These are phyloP conservation scores for Xylariaceae sp. DNA, from an alignment of 2,329 filamentous ascomycete species.

Conservation along the genomic window DNA sequence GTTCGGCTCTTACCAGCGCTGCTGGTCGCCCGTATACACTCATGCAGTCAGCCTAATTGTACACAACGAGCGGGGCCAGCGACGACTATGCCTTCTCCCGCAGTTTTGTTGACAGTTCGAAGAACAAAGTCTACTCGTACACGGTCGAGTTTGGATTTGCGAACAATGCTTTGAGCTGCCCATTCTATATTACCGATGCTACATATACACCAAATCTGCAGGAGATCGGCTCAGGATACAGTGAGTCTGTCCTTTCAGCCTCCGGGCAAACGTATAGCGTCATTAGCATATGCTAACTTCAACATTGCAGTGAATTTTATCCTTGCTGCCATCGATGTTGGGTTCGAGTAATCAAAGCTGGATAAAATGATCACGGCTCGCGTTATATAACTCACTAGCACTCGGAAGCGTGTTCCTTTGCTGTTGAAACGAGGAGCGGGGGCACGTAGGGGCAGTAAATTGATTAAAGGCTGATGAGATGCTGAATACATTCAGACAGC, in stretches of 20 bases:
- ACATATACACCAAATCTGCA: conserved; percentile 42
- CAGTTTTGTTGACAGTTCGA: conserved; percentile 36
- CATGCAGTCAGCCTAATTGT: conserved; percentile 39
- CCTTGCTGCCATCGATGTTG: conserved; percentile 24
- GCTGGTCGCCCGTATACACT: conserved; percentile 36
- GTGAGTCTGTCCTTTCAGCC: not conserved
- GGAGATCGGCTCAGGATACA: conserved; percentile 44
- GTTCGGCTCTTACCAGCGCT: conserved; percentile 37
- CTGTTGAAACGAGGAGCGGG: no score
- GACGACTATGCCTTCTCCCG: conserved; percentile 45
- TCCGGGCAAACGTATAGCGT: not conserved
- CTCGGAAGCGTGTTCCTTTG: no score
- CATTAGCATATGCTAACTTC: no score
- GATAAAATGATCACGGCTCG: no score
- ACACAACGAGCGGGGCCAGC: conserved; percentile 43
- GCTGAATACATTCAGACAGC: no score
- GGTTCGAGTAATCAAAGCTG: conserved; percentile 18
- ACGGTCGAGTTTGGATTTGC: conserved; percentile 46
- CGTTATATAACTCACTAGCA: no score
- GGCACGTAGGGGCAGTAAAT: no score
- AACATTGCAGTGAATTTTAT: conserved; percentile 41
- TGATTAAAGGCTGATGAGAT: no score
- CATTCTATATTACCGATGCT: conserved; percentile 43
- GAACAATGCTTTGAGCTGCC: conserved; percentile 31
- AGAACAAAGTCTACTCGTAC: conserved; percentile 34